Evolutionary conservation across 2,329 filamentous ascomycete species (phyloP).

Genomic region (Penicillium sp.): DNA sequence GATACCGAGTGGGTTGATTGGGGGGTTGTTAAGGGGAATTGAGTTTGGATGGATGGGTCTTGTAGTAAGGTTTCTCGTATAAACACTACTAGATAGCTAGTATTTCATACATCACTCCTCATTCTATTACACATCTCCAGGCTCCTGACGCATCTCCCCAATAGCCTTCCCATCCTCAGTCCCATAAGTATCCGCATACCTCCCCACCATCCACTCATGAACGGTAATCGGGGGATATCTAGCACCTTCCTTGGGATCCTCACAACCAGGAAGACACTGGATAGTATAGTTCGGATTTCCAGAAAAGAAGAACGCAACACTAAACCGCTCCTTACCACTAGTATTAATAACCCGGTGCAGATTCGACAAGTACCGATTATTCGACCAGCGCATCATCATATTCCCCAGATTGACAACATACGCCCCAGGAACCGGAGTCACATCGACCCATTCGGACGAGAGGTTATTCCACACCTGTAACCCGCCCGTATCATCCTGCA

Average conservation of each 20-base stretch:
- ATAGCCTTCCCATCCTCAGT: not conserved
- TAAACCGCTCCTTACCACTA: too few species aligned
- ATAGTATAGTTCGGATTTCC: constrained; percentile 28
- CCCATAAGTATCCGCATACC: constrained; percentile 27
- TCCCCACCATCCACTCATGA: constrained; percentile 23
- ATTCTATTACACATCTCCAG: not conserved
- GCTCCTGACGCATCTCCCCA: not conserved
- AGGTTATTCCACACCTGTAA: too few species aligned
- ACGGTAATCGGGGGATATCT: constrained; percentile 25
- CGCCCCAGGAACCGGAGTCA: too few species aligned
- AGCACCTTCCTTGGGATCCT: not conserved
- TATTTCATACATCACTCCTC: too few species aligned
- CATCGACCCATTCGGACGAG: too few species aligned
- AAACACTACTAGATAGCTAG: not conserved
- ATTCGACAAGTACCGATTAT: too few species aligned
- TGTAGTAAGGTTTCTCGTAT: not conserved
- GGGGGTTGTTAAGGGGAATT: constrained; percentile 13
- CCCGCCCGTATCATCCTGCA: too few species aligned
- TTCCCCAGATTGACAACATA: too few species aligned
- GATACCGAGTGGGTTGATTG: constrained; percentile 52
- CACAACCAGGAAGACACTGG: constrained; percentile 24
- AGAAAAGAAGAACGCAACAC: not conserved
- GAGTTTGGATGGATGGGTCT: not conserved
- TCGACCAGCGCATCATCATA: too few species aligned
- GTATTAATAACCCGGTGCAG: too few species aligned